Percentiles rank a stretch among this genome's conserved stretches.
phyloP scores from a whole-genome alignment of 2,329 filamentous ascomycete species.

The Pseudocercospora musae region DNA sequence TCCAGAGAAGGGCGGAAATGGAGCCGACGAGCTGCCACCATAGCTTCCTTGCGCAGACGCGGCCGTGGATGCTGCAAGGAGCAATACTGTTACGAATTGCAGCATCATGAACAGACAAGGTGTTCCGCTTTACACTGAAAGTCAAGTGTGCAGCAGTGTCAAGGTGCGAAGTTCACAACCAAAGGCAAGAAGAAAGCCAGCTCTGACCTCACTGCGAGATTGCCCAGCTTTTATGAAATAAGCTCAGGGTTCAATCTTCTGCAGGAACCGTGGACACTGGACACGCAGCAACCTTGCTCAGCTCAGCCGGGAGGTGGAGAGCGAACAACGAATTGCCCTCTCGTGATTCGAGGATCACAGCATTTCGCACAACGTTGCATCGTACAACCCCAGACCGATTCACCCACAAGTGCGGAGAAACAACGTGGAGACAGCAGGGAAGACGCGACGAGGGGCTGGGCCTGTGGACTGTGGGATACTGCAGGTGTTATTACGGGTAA shows the following conservation, averaged over 20 bases:
- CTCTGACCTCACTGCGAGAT: slow-evolving; percentile 11
- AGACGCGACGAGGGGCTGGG: neutral
- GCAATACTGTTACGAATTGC: slow-evolving; percentile 15
- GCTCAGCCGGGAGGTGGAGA: slow-evolving; percentile 1
- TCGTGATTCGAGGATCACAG: neutral
- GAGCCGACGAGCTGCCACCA: slow-evolving; percentile 7
- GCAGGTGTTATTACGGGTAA: neutral
- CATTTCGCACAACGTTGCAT: neutral
- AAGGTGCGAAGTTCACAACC: neutral
- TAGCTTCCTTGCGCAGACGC: slow-evolving; percentile 21
- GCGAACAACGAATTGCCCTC: neutral
- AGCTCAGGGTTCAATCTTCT: slow-evolving; percentile 15
- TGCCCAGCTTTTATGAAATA: slow-evolving; percentile 10
- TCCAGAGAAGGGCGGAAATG: slow-evolving; percentile 30
- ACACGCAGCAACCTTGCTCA: slow-evolving; percentile 1
- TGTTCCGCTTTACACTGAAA: neutral
- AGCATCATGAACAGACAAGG: slow-evolving; percentile 16
- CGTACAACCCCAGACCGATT: neutral
- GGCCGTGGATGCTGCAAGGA: slow-evolving; percentile 23
- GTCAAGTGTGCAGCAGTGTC: neutral
- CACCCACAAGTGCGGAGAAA: slow-evolving; percentile 4
- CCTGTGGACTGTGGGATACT: no score
- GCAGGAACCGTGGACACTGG: slow-evolving; percentile 13
- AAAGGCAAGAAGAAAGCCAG: neutral
- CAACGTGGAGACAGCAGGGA: neutral